Percentiles rank a stretch among this genome's conserved stretches.
Evolutionary conservation across 768 basidiomycete species (phyloP).

Genomic region (Cystobasidium tubakii): DNA sequence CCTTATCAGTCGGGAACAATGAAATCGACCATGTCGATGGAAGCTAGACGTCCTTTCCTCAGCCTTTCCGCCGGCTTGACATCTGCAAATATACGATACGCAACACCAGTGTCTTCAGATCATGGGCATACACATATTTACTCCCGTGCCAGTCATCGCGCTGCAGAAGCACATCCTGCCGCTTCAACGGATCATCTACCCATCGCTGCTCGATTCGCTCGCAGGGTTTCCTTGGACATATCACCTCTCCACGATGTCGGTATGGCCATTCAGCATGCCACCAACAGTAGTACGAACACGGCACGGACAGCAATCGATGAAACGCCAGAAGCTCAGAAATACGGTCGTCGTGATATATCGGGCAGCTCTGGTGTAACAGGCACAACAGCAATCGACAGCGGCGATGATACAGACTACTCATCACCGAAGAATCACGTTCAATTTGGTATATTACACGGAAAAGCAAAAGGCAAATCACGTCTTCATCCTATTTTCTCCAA

Average conservation of each 20-base stretch:
- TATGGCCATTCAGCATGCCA: background rate
- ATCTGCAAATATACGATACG: background rate
- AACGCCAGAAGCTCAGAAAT: background rate
- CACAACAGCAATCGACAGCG: slow-evolving; percentile 21
- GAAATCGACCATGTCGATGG: background rate
- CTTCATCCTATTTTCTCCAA: background rate
- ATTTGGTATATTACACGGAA: background rate
- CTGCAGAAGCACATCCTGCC: background rate
- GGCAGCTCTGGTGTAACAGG: slow-evolving; percentile 2
- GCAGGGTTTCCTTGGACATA: slow-evolving; percentile 1
- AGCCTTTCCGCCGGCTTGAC: background rate
- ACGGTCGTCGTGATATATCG: slow-evolving; percentile 13
- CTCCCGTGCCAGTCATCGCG: background rate
- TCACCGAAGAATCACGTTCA: background rate
- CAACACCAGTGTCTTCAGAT: background rate
- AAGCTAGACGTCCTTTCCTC: background rate
- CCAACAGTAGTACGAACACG: background rate
- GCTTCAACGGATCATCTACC: slow-evolving; percentile 35
- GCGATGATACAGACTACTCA: slow-evolving; percentile 10
- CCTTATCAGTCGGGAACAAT: background rate
- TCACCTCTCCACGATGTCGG: background rate
- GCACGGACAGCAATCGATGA: background rate
- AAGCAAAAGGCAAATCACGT: slow-evolving; percentile 7
- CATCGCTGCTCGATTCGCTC: slow-evolving; percentile 37
- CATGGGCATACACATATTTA: background rate